Percentiles rank a stretch among this genome's conserved stretches.
Conservation (phyloP, 2,329 filamentous ascomycete species). For the Calonectria naviculata region DNA sequence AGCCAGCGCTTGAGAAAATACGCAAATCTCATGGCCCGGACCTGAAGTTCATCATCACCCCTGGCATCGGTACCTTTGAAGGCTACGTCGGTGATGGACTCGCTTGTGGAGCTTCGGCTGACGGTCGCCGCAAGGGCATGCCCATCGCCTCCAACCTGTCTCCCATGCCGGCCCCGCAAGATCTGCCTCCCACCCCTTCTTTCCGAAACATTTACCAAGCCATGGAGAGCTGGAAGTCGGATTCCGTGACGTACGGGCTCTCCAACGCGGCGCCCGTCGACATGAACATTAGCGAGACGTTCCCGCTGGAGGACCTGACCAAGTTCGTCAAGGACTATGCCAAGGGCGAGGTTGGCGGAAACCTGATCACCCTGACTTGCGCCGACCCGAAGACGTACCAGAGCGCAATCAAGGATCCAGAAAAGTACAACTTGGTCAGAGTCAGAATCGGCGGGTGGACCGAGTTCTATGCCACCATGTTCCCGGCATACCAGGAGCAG, state of each 20-base stretch:
- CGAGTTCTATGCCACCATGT: constrained; percentile 1
- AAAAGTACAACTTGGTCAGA: background rate
- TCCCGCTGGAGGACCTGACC: background rate
- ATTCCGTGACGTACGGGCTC: background rate
- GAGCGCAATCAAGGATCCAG: background rate
- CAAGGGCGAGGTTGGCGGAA: background rate
- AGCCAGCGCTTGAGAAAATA: background rate
- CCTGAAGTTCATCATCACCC: background rate
- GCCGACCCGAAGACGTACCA: background rate
- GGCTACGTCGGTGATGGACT: background rate
- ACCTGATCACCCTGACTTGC: background rate
- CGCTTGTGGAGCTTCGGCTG: background rate
- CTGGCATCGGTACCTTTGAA: background rate
- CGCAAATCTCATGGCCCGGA: background rate
- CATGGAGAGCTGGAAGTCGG: background rate
- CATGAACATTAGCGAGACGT: background rate
- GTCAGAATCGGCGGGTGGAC: background rate
- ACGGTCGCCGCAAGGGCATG: background rate
- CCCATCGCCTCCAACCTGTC: background rate
- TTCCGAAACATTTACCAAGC: constrained; percentile 1
- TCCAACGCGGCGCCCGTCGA: background rate
- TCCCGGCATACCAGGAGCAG: background rate
- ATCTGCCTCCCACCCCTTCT: background rate
- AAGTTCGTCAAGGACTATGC: background rate
- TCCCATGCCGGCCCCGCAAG: background rate